Base-by-base conservation (phyloP, 2,329 filamentous ascomycete genomes). In the Gnomoniopsis smithogilvyi region DNA sequence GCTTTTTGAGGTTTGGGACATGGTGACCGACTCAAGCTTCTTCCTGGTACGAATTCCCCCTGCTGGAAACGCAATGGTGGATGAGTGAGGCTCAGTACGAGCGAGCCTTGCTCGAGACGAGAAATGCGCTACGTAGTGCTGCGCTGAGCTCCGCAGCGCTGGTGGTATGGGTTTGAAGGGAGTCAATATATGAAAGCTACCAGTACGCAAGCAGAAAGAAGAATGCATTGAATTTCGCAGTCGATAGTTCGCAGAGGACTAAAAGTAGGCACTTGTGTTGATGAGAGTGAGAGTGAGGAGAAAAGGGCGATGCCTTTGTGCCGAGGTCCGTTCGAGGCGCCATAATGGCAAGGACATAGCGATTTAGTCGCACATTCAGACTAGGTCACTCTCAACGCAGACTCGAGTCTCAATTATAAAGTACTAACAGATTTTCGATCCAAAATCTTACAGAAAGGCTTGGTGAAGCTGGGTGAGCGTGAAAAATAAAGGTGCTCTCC, bases 271-370 rank as follows among this genome's bases (percentile, higher is more conserved):
- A 30, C 26, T 22, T n/a, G 15, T 3, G 7, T 10, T 33, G 41
- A 21, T 46, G 51, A 33, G 38, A 14, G n/a, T 34, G 7, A 19
- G 22, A 30, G n/a, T 46, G 30, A 24, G 21, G 54, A 46, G 54
- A 24, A 47, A 51, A 14, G 46, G 38, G n/a, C 38, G 36, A 34
- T 34, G n/a, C 15, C 11, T 51, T 21, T 43, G 56, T 59, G 51
- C 59, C 59, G 59, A 61, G 59, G 59, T 59, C 51, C 56, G 24
- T 19, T n/a, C 24, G 51, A 21, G 43, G 7, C 6, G 43, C 19
- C 30, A 38, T 12, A 46, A 41, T 33, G 46, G n/a, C 36, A 7
- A n/a, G 24, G 3, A 36, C 34, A n/a, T 11, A n/a, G 15, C 17
- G n/a, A 19, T 11, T n/a, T 19, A 30, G 12, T 51, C 2, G 11